Evolutionary conservation across 257 asterid genomes (phyloP).

Genomic region (Nicotiana undulata): DNA sequence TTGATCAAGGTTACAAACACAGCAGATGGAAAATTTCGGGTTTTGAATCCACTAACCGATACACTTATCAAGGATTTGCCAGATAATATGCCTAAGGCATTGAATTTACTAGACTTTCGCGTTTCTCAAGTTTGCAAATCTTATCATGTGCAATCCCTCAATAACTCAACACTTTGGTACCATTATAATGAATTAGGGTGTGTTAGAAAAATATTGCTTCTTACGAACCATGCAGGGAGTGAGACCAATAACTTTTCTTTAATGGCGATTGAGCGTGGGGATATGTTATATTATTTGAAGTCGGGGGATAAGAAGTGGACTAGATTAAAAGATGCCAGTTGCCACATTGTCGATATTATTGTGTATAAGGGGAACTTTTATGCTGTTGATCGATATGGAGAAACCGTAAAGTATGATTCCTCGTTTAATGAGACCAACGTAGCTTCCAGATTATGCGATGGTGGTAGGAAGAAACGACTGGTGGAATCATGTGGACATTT

Average conservation of each 20-base stretch:
- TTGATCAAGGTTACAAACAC: not conserved
- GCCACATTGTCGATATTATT: not conserved
- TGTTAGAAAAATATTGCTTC: not conserved
- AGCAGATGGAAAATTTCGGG: not conserved
- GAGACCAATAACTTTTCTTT: not conserved
- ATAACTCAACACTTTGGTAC: not conserved
- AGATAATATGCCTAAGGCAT: slow-evolving; percentile 1
- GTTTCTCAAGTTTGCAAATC: not conserved
- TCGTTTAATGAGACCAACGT: not conserved
- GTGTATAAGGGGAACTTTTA: not conserved
- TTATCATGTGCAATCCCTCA: not conserved
- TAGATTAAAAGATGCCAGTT: not conserved
- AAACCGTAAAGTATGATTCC: not conserved
- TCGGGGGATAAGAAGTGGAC: not conserved
- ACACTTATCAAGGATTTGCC: not conserved
- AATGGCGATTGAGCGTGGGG: not conserved
- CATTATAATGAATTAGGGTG: not conserved
- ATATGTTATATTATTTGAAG: not conserved
- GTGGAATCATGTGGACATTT: slow-evolving; percentile 2
- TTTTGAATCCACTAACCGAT: not conserved
- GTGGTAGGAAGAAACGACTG: not conserved
- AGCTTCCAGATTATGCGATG: not conserved
- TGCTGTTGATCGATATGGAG: not conserved
- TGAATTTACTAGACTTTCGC: slow-evolving; percentile 1
- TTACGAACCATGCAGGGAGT: not conserved